Base-by-base conservation (phyloP, 768 basidiomycete species). In the Calvatia gigantea region DNA sequence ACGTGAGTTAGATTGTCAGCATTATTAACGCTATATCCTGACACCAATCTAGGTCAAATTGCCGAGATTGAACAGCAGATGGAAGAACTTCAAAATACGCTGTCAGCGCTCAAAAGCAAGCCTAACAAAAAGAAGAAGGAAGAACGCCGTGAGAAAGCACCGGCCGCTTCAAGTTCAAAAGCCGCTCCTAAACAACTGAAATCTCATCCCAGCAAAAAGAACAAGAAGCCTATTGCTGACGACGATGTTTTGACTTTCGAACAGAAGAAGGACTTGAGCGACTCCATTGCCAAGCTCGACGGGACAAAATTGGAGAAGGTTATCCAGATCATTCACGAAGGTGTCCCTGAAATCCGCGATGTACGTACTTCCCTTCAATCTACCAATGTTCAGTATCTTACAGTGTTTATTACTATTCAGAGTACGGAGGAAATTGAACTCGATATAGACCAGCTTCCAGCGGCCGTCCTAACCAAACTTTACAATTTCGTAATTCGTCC, bases 391-490 rank as follows among this genome's bases (percentile, higher is more conserved):
- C 39, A 31, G 52, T 60, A 48, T 62, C 57, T 54, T 57, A 57
- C 27, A 50, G 61, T n/a, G 38, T 60, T 33, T 23, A 39, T 46
- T 27, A 43, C 2, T 35, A 25, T 44, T 57, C 75, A 94, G 91
- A 94, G 91, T 70, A 90, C 89, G 43, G 94, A 98, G 71, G 97
- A 99, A 75, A 98, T 99, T 65, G 97, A 99, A 70, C 83, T 99
- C 39, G 97, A 99, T 72, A 98, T 99, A 65, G 97, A 98, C 66
- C 76, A 85, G 37, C 77, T 99, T 29, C 95, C 97, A 46, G 78
- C 90, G 6, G 70, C 81, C 28, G 95, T 97, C 42, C 83, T 98
- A 51, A 89, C 89, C 51, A 92, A 93, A 72, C 80, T 99, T 27
- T 99, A 98, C 77, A 95, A 96, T 72, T 94, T 91, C 66, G 96